A percentile compares a stretch with the other conserved stretches of the same genome.
These are phyloP conservation scores for Carex myosuroides DNA, from an alignment of 176 grass and related monocot genomes.

Conservation along the genomic window DNA sequence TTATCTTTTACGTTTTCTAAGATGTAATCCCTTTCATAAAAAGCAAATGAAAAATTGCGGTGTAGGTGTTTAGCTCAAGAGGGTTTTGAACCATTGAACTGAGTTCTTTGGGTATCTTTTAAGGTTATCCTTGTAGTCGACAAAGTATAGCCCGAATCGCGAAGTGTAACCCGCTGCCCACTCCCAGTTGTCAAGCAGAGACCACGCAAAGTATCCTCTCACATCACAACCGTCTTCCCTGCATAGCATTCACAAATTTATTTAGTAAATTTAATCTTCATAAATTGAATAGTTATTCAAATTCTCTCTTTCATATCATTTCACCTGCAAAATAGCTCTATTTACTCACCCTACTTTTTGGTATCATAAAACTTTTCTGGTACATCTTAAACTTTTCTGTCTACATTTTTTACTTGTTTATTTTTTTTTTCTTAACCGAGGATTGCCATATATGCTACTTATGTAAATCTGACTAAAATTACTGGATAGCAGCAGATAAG, in stretches of 20 bases:
- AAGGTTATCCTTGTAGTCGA: conserved; percentile 76
- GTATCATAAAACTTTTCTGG: neutral
- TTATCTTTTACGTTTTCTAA: neutral
- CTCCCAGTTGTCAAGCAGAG: conserved; percentile 97
- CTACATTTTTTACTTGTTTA: neutral
- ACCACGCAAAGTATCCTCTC: conserved; percentile 90
- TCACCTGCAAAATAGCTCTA: neutral
- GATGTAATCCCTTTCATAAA: neutral
- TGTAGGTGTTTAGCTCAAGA: conserved; percentile 27
- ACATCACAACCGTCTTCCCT: conserved; percentile 94
- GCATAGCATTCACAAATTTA: neutral
- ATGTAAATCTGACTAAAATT: neutral
- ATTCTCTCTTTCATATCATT: neutral
- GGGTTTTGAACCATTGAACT: conserved; percentile 88
- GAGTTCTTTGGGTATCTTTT: conserved; percentile 93
- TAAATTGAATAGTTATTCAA: neutral
- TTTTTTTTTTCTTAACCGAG: neutral
- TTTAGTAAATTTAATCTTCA: neutral
- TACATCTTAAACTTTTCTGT: neutral
- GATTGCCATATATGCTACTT: neutral
- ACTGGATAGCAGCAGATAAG: conserved; percentile 66
- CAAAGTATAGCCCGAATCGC: conserved; percentile 80
- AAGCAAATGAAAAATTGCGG: neutral
- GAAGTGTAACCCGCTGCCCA: conserved; percentile 81
- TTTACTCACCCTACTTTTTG: neutral